phyloP scores from a whole-genome alignment of 441 rosid species.

The Jatropha multifida region DNA sequence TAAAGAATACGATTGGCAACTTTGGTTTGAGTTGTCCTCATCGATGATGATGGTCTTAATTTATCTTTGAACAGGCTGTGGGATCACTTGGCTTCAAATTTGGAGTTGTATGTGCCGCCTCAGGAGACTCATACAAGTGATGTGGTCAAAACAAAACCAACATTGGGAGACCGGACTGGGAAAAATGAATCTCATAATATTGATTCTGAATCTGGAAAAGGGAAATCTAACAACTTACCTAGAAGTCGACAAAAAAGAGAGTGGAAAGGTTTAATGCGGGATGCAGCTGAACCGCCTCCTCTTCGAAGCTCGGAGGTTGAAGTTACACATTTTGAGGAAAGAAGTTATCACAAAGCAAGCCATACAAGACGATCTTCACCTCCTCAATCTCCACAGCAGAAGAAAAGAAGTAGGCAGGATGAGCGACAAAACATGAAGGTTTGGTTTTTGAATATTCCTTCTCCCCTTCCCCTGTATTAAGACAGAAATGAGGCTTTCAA shows the following conservation, averaged over 20 bases:
- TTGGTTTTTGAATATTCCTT: slow-evolving; percentile 22
- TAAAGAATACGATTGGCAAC: background rate
- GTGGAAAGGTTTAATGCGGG: slow-evolving; percentile 61
- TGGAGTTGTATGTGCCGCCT: slow-evolving; percentile 54
- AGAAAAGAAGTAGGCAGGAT: slow-evolving; percentile 61
- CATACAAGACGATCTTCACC: slow-evolving; percentile 50
- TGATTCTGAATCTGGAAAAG: slow-evolving; percentile 50
- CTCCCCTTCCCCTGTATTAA: background rate
- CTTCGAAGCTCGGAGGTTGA: slow-evolving; percentile 62
- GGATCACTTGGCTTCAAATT: slow-evolving; percentile 76
- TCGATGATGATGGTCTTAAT: background rate
- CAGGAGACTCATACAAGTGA: slow-evolving; percentile 37
- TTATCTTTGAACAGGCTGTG: slow-evolving; percentile 68
- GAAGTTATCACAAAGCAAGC: slow-evolving; percentile 33
- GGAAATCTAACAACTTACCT: slow-evolving; percentile 36
- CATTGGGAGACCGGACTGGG: slow-evolving; percentile 34
- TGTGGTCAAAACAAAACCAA: slow-evolving; percentile 29
- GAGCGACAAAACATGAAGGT: slow-evolving; percentile 58
- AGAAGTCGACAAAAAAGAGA: slow-evolving; percentile 56
- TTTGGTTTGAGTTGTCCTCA: slow-evolving; percentile 17
- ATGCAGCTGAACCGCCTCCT: slow-evolving; percentile 56
- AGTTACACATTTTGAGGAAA: slow-evolving; percentile 41
- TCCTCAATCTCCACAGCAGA: slow-evolving; percentile 41
- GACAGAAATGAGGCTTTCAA: background rate
- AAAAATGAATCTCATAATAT: slow-evolving; percentile 28